A percentile compares a stretch with the other conserved stretches of the same genome.
These are phyloP conservation scores for Ophiostoma tasmaniense DNA, from an alignment of 2,329 filamentous ascomycete species.

Conservation along the genomic window DNA sequence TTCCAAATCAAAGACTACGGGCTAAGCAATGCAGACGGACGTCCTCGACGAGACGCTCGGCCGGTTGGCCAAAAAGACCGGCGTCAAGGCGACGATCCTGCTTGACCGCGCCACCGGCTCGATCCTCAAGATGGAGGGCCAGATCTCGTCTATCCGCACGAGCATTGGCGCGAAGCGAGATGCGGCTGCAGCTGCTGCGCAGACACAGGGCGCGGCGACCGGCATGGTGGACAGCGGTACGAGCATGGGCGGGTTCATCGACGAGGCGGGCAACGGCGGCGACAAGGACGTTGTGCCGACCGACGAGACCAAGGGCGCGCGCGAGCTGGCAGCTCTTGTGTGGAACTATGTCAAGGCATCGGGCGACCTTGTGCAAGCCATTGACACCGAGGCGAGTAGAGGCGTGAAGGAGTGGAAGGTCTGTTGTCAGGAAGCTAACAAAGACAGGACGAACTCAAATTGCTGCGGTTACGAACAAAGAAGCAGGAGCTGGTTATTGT, in stretches of 20 bases:
- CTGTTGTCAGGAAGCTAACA: not conserved
- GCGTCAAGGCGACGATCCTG: slow-evolving; percentile 69
- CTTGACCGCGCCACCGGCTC: slow-evolving; percentile 63
- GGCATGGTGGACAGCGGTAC: slow-evolving; percentile 6
- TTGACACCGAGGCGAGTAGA: slow-evolving; percentile 56
- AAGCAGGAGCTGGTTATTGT: slow-evolving; percentile 80
- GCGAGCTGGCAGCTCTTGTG: slow-evolving; percentile 67
- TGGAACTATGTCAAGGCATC: slow-evolving; percentile 67
- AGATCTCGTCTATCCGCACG: slow-evolving; percentile 51
- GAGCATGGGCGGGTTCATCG: slow-evolving; percentile 30
- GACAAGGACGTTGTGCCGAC: slow-evolving; percentile 17
- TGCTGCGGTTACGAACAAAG: slow-evolving; percentile 70
- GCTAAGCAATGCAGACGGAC: not conserved
- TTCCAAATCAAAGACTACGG: too few relatives aligned
- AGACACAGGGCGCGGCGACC: slow-evolving; percentile 5
- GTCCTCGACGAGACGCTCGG: slow-evolving; percentile 57
- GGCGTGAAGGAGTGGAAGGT: too few relatives aligned
- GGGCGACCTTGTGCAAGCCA: slow-evolving; percentile 59
- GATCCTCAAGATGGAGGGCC: slow-evolving; percentile 66
- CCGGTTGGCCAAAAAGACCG: slow-evolving; percentile 66
- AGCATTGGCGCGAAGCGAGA: slow-evolving; percentile 24
- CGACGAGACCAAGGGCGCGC: slow-evolving; percentile 40
- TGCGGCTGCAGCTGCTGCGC: not conserved
- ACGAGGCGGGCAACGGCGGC: slow-evolving; percentile 29
- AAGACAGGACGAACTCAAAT: slow-evolving; percentile 61